Percentiles rank a stretch among this genome's conserved stretches.
Evolutionary conservation across 495 filamentous ascomycete genomes (phyloP).

Genomic region (Cercophora scortea): DNA sequence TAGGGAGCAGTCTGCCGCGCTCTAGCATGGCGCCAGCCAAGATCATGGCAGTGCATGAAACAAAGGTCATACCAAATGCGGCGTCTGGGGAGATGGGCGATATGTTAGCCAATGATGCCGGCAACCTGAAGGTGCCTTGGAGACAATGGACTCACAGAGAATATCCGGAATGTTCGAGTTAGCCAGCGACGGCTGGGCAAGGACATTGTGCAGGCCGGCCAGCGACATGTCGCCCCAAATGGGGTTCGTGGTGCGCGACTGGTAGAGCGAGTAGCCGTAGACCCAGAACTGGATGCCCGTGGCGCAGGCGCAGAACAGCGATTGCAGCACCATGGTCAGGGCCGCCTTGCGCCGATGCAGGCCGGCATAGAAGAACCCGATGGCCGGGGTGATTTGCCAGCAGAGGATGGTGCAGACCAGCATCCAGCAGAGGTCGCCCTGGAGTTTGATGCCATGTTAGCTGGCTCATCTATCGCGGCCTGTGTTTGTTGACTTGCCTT

Average conservation of each 20-base stretch:
- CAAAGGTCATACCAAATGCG: slow-evolving; percentile 7
- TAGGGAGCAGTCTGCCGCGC: slow-evolving; percentile 73
- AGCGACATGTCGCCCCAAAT: slow-evolving; percentile 80
- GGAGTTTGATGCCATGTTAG: neutral
- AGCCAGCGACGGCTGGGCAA: slow-evolving; percentile 69
- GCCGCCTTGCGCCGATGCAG: slow-evolving; percentile 89
- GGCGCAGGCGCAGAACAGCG: slow-evolving; percentile 76
- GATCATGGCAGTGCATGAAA: slow-evolving; percentile 18
- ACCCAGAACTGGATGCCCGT: slow-evolving; percentile 96
- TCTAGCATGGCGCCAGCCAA: slow-evolving; percentile 36
- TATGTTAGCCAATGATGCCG: neutral
- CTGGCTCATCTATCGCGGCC: neutral
- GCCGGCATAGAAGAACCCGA: slow-evolving; percentile 94
- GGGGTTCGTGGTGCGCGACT: slow-evolving; percentile 72
- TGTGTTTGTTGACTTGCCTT: neutral
- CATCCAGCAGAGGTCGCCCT: slow-evolving; percentile 11
- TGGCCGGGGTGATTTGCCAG: slow-evolving; percentile 56
- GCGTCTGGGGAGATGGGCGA: neutral
- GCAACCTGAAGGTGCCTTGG: slow-evolving; percentile 37
- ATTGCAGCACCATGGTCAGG: slow-evolving; percentile 85
- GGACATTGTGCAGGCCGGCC: slow-evolving; percentile 67
- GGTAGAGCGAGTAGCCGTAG: slow-evolving; percentile 90
- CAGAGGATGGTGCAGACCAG: slow-evolving; percentile 19
- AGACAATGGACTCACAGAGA: slow-evolving; percentile 64
- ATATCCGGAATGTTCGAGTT: slow-evolving; percentile 73